phyloP scores from a whole-genome alignment of 768 basidiomycete species.

The Cyclocybe cylindracea region DNA sequence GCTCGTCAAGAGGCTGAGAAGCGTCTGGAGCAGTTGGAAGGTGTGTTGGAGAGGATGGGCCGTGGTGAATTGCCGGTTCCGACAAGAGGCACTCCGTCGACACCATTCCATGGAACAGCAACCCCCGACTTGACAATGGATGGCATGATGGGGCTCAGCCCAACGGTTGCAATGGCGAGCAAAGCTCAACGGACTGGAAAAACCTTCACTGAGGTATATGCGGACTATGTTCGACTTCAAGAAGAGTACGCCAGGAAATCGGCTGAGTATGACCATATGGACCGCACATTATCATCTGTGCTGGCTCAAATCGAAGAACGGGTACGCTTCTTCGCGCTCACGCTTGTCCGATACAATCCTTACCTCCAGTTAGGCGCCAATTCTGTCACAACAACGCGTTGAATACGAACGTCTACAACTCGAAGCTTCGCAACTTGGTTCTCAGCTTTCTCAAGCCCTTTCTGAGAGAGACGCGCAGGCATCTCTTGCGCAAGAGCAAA shows the following conservation, averaged over 20 bases:
- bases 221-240: slow-evolving; percentile 85
- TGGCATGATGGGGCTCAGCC: slow-evolving; percentile 73
- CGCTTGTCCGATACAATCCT: not conserved
- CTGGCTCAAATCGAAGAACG: slow-evolving; percentile 90
- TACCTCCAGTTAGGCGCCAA: slow-evolving; percentile 67
- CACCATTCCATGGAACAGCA: slow-evolving; percentile 44
- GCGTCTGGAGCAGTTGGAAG: slow-evolving; percentile 69
- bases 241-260: slow-evolving; percentile 78
- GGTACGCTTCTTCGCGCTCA: slow-evolving; percentile 40
- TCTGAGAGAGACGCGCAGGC: slow-evolving; percentile 72
- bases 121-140: slow-evolving; percentile 46
- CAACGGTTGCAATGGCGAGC: slow-evolving; percentile 86
- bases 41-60: slow-evolving; percentile 70
- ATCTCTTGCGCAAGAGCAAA: slow-evolving; percentile 53
- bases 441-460: slow-evolving; percentile 75
- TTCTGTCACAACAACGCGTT: slow-evolving; percentile 83
- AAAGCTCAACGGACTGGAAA: slow-evolving; percentile 79
- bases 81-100: slow-evolving; percentile 46
- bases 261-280: slow-evolving; percentile 84
- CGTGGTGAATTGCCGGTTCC: slow-evolving; percentile 70
- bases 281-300: slow-evolving; percentile 75
- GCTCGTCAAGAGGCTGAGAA: slow-evolving; percentile 73
- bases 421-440: slow-evolving; percentile 79
- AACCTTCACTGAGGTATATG: slow-evolving; percentile 93
- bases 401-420: slow-evolving; percentile 86